A percentile compares a stretch with the other conserved stretches of the same genome.
Conservation (phyloP, 768 basidiomycete genomes). For the Boletellus sp. region DNA sequence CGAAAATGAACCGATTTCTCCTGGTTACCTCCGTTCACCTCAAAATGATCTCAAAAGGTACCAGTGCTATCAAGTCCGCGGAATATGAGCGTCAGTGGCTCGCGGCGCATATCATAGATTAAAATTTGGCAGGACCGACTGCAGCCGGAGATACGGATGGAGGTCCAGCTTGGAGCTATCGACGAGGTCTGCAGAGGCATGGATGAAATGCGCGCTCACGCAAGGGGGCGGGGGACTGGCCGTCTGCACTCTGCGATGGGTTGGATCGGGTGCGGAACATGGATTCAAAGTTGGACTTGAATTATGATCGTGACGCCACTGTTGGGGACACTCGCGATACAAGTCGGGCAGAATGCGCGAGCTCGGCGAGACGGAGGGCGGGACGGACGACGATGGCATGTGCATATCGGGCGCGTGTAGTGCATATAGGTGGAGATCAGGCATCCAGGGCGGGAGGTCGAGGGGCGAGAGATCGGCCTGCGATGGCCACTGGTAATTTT, state of each 20-base stretch:
- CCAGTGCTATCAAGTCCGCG: slow-evolving; percentile 63
- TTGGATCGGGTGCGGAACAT: slow-evolving; percentile 26
- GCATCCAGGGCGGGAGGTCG: slow-evolving; percentile 17
- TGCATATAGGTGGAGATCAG: slow-evolving; percentile 13
- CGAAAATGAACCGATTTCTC: slow-evolving; percentile 71
- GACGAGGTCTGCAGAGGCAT: slow-evolving; percentile 9
- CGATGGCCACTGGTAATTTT: slow-evolving; percentile 12
- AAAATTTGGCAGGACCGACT: slow-evolving; percentile 35
- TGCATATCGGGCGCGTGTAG: slow-evolving; percentile 18
- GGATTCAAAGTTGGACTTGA: slow-evolving; percentile 29
- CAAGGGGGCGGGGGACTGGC: slow-evolving; percentile 13
- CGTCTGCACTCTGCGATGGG: slow-evolving; percentile 6
- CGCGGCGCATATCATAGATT: slow-evolving; percentile 48
- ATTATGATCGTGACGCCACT: slow-evolving; percentile 31
- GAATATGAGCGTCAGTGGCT: slow-evolving; percentile 41
- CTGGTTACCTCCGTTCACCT: slow-evolving; percentile 94
- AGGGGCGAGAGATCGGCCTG: slow-evolving; percentile 21
- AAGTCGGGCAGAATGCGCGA: slow-evolving; percentile 10
- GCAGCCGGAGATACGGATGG: slow-evolving; percentile 19
- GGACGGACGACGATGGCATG: slow-evolving; percentile 26
- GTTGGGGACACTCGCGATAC: slow-evolving; percentile 23
- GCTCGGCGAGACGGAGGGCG: slow-evolving; percentile 12
- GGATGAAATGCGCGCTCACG: not conserved
- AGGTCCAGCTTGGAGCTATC: slow-evolving; percentile 5
- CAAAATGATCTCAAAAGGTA: no score